Base-by-base conservation (phyloP, 805 yeast genomes). In the Candida parachauliodes region DNA sequence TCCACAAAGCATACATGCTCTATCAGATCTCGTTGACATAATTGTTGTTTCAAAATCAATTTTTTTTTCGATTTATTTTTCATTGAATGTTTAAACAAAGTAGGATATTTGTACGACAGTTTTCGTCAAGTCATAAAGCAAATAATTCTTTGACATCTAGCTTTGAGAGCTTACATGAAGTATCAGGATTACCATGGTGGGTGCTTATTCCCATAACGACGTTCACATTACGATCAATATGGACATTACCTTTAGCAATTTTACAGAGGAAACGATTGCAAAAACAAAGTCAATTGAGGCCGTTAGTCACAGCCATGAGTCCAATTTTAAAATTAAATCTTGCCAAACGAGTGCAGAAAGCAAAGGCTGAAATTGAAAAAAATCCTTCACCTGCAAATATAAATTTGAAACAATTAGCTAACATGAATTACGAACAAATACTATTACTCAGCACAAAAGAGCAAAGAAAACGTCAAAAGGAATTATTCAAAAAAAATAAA, bases 1-100 rank as follows among this genome's bases (percentile, higher is more conserved):
- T 3, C 97, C 98, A 63, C 98, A 91, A 41, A 93, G 76, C 96
- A 91, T 86, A 55, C 98, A 91, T 6, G 98, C 98, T 70, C 98
- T 79, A 46, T 88, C 95, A 8, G 83, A 72, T 64, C 81, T 76
- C 24, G 76, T 65, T 10, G 82, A 68, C 74, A 68, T 68, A 18
- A 9, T 36, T 19, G 11, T 22, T 8, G 10, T 22, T 22, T 24
- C 14, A n/a, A 10, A 22, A 14, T 32, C 18, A 16, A 18, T 27
- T 25, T 28, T 18, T 32, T 3, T 16, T 32, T 15, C 12, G 12
- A 8, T 26, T 22, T 21, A 30, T 12, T 22, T 22, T 10, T 18
- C 16, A 35, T 25, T 15, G 4, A 24, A 30, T n/a, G 18, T 18
- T 5, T n/a, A 23, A 14, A 8, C 21, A n/a, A 9, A 16, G n/a